A percentile compares a stretch with the other conserved stretches of the same genome.
phyloP scores from a whole-genome alignment of 371 early-diverging fungal genomes.

The Rhizoclosmatium hyalinum region DNA sequence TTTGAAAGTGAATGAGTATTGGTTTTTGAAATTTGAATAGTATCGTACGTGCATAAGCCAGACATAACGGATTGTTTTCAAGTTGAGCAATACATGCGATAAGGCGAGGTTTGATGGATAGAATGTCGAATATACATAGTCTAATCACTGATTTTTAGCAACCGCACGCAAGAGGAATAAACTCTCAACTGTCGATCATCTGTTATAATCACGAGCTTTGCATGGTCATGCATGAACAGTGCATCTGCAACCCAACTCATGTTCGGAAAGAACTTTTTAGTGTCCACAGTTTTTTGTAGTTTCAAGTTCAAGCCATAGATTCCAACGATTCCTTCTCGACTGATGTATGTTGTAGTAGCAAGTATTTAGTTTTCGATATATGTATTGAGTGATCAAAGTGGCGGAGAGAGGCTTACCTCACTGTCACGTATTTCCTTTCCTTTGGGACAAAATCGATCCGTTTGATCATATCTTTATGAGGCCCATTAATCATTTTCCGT shows the following conservation, averaged over 20 bases:
- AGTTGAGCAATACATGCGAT: constrained; percentile 54
- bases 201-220: constrained; percentile 55
- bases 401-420: constrained; percentile 43
- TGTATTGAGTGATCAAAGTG: not conserved
- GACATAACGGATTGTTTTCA: constrained; percentile 60
- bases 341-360: constrained; percentile 11
- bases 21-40: not conserved
- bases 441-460: constrained; percentile 57
- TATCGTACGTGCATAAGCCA: constrained; percentile 51
- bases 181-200: constrained; percentile 56
- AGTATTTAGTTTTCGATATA: not conserved
- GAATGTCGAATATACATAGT: constrained; percentile 58
- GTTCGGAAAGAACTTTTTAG: constrained; percentile 49
- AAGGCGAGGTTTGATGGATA: constrained; percentile 60
- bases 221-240: constrained; percentile 56
- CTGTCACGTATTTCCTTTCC: constrained; percentile 60
- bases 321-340: constrained; percentile 60
- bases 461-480: constrained; percentile 62
- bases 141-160: constrained; percentile 6
- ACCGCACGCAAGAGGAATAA: not conserved
- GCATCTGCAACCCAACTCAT: constrained; percentile 60
- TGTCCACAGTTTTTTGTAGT: constrained; percentile 52
- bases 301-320: constrained; percentile 56
- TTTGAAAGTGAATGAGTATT: not conserved
- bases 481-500: constrained; percentile 46